These are phyloP conservation scores for Nematocida homosporus DNA, from an alignment of 371 early-diverging fungal species.

Conservation along the genomic window DNA sequence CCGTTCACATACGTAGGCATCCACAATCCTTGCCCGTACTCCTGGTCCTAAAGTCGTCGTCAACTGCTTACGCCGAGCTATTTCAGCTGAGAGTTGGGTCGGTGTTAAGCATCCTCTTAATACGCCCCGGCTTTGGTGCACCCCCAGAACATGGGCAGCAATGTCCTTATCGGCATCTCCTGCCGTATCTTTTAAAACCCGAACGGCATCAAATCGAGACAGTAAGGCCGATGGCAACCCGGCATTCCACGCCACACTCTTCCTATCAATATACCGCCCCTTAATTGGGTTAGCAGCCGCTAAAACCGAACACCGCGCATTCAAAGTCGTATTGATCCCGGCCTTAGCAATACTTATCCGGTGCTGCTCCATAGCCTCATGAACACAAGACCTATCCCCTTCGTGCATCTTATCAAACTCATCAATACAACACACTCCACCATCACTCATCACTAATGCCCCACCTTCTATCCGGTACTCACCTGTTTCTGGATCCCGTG, in stretches of 20 bases:
- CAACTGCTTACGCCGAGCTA: conserved; percentile 50
- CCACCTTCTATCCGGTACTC: conserved; percentile 76
- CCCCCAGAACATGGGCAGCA: conserved; percentile 58
- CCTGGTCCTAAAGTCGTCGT: conserved; percentile 6
- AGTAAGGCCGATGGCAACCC: conserved; percentile 87
- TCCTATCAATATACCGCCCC: conserved; percentile 80
- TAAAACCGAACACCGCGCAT: conserved; percentile 91
- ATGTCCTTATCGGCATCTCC: conserved; percentile 74
- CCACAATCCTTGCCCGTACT: conserved; percentile 50
- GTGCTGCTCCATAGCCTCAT: conserved; percentile 99
- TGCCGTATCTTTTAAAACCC: conserved; percentile 82
- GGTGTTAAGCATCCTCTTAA: conserved; percentile 11
- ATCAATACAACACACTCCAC: conserved; percentile 75
- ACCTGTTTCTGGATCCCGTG: conserved; percentile 72
- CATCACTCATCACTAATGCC: conserved; percentile 73
- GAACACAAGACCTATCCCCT: conserved; percentile 83
- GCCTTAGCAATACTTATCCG: conserved; percentile 97
- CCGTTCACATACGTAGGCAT: conserved; percentile 56
- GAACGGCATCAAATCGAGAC: conserved; percentile 89
- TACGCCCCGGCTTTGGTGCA: conserved; percentile 54
- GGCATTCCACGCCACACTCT: conserved; percentile 86
- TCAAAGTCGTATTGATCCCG: conserved; percentile 94
- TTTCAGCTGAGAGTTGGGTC: conserved; percentile 38
- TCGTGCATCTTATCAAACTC: conserved; percentile 85
- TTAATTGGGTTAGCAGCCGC: conserved; percentile 94